phyloP scores from a whole-genome alignment of 2,329 filamentous ascomycete genomes.

The Fusarium sp. region DNA sequence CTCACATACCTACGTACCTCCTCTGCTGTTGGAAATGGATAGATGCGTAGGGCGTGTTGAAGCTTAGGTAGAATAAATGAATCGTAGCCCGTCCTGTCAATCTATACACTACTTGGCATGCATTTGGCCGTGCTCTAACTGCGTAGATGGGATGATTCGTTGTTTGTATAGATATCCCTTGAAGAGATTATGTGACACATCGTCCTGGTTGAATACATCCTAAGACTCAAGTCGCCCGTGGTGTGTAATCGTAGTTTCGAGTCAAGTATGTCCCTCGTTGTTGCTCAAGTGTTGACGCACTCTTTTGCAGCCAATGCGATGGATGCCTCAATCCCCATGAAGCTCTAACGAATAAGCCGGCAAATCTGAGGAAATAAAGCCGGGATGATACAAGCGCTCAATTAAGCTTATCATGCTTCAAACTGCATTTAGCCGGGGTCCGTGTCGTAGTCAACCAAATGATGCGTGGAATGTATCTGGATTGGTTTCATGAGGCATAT shows the following conservation, averaged over 20 bases:
- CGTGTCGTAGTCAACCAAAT: neutral
- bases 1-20: neutral
- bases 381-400: slow-evolving; percentile 4
- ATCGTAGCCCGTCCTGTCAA: neutral
- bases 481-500: neutral
- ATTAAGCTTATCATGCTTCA: slow-evolving; percentile 20
- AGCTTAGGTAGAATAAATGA: neutral
- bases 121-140: neutral
- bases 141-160: neutral
- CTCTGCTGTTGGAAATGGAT: neutral
- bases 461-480: neutral
- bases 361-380: neutral
- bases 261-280: neutral
- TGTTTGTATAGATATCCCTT: neutral
- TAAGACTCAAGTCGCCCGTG: neutral
- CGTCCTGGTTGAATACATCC: neutral
- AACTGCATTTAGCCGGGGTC: slow-evolving; percentile 1
- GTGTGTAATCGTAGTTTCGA: neutral
- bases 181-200: neutral
- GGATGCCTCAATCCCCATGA: neutral
- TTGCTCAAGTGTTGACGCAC: neutral
- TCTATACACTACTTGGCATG: neutral
- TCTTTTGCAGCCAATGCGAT: neutral
- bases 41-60: neutral
- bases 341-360: neutral